Evolutionary conservation across 2,329 filamentous ascomycete genomes (phyloP).

Genomic region (Colletotrichum lini): DNA sequence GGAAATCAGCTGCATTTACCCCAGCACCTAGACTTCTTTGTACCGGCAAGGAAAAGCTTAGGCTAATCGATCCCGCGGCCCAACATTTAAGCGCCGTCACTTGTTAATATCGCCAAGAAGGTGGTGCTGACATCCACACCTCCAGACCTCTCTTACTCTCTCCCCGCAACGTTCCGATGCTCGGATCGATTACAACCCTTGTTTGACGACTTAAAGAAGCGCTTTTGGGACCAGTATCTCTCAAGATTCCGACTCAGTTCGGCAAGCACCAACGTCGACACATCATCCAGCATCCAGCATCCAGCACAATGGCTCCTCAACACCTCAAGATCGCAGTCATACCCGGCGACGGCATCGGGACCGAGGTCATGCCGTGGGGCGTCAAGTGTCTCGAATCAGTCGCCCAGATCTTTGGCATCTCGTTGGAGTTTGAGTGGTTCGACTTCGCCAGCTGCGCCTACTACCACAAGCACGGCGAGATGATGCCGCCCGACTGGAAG

Average conservation of each 20-base stretch:
- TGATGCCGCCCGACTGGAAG: constrained; percentile 57
- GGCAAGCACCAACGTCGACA: background rate
- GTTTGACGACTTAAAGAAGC: no score
- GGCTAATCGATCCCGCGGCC: constrained; percentile 20
- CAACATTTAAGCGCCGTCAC: constrained; percentile 22
- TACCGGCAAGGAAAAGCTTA: constrained; percentile 36
- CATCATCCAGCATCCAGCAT: no score
- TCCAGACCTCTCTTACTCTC: background rate
- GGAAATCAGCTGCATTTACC: background rate
- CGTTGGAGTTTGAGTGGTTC: constrained; percentile 72
- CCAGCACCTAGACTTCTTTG: background rate
- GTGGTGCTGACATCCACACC: background rate
- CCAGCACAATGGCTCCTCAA: constrained; percentile 23
- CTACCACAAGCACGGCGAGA: constrained; percentile 60
- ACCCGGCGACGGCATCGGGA: constrained; percentile 79
- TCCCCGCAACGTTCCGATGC: background rate
- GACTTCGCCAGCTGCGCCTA: constrained; percentile 75
- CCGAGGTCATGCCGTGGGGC: constrained; percentile 69
- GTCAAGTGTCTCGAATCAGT: constrained; percentile 55
- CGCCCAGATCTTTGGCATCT: constrained; percentile 61
- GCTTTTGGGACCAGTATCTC: background rate
- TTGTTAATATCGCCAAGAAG: background rate
- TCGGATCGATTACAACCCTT: background rate
- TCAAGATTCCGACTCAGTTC: no score
- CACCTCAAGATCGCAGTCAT: constrained; percentile 69